Conservation (phyloP, 106 monocot genomes). For the Acorus gramineus region DNA sequence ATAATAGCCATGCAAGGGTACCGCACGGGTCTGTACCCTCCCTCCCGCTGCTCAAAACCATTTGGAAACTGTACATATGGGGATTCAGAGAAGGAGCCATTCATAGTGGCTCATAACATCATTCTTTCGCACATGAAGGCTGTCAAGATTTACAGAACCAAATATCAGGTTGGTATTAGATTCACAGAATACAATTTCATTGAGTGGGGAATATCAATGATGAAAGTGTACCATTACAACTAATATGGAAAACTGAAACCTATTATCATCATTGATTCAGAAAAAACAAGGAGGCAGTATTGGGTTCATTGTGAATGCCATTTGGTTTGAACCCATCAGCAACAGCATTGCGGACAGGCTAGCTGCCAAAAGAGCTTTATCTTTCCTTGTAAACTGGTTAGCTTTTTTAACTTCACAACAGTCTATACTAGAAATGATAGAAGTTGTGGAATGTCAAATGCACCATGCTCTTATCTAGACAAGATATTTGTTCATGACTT, state of each 20-base stretch:
- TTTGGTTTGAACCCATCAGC: background rate
- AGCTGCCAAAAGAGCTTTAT: background rate
- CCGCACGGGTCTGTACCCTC: slow-evolving; percentile 18
- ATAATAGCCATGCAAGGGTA: slow-evolving; percentile 20
- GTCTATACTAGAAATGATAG: too few species aligned
- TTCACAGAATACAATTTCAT: background rate
- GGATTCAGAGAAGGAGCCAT: slow-evolving; percentile 27
- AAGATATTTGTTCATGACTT: too few species aligned
- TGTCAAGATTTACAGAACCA: slow-evolving; percentile 17
- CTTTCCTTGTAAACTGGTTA: slow-evolving; percentile 2
- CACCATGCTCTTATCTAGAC: too few species aligned
- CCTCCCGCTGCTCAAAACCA: slow-evolving; percentile 29
- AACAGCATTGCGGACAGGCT: background rate
- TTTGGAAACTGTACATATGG: slow-evolving; percentile 20
- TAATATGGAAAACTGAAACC: background rate
- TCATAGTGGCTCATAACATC: slow-evolving; percentile 31
- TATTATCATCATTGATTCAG: background rate
- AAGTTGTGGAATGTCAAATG: too few species aligned
- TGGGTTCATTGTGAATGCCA: background rate
- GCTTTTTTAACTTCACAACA: too few species aligned
- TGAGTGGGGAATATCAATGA: too few species aligned
- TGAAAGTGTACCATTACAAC: background rate
- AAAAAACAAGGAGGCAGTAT: slow-evolving; percentile 6
- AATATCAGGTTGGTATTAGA: slow-evolving; percentile 26
- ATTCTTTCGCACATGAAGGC: slow-evolving; percentile 32